phyloP scores from a whole-genome alignment of 371 early-diverging fungal species.

The Mucor mucedo region DNA sequence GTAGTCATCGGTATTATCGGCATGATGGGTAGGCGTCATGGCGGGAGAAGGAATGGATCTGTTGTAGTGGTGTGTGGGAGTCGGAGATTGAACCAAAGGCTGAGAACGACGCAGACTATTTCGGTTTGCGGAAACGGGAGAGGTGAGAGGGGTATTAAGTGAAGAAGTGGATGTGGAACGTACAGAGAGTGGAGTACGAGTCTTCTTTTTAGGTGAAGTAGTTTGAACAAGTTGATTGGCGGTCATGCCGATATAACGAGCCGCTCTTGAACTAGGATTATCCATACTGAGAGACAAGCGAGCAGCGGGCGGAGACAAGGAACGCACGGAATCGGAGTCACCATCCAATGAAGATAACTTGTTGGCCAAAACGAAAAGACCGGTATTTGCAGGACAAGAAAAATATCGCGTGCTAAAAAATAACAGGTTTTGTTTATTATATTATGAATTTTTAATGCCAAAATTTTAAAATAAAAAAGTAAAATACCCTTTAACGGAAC shows the following conservation, averaged over 20 bases:
- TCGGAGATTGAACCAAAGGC: conserved; percentile 22
- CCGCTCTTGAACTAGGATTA: conserved; percentile 58
- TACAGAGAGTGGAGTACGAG: conserved; percentile 11
- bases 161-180: conserved; percentile 14
- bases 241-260: conserved; percentile 66
- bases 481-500: conserved; percentile 68
- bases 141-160: conserved; percentile 25
- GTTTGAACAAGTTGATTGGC: conserved; percentile 60
- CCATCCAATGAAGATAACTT: conserved; percentile 35
- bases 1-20: conserved; percentile 38
- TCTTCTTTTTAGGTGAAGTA: conserved; percentile 29
- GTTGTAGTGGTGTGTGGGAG: conserved; percentile 14
- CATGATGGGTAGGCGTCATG: conserved; percentile 41
- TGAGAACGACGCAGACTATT: conserved; percentile 23
- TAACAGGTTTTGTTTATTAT: too few species aligned
- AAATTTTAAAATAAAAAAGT: conserved; percentile 3
- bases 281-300: conserved; percentile 48
- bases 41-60: conserved; percentile 46
- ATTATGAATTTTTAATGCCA: neutral
- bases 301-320: conserved; percentile 37
- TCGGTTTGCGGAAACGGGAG: conserved; percentile 19
- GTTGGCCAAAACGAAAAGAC: conserved; percentile 34
- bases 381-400: conserved; percentile 37
- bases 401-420: conserved; percentile 35
- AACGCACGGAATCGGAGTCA: conserved; percentile 36